Evolutionary conservation across 2,329 filamentous ascomycete genomes (phyloP).

Genomic region (Colletotrichum siamense): DNA sequence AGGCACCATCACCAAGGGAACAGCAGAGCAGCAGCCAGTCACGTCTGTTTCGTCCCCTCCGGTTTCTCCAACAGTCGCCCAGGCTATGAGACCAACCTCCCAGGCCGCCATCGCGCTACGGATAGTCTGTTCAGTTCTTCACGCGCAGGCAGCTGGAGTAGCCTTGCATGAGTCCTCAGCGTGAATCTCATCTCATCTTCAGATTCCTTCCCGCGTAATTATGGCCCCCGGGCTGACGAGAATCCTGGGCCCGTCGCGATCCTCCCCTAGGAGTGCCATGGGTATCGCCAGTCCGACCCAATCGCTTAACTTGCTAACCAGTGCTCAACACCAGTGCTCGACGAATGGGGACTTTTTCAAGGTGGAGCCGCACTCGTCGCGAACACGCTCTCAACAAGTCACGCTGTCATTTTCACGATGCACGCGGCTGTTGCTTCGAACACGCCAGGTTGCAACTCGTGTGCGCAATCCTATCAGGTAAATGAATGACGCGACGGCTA

Average conservation of each 20-base stretch:
- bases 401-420: background rate
- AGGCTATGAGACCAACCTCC: background rate
- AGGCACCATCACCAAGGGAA: constrained; percentile 15
- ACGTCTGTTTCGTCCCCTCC: background rate
- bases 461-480: background rate
- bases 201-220: background rate
- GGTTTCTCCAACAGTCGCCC: background rate
- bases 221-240: background rate
- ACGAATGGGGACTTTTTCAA: background rate
- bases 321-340: background rate
- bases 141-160: constrained; percentile 4
- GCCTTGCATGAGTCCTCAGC: constrained; percentile 14
- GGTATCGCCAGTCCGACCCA: background rate
- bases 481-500: background rate
- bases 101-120: background rate
- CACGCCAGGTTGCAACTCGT: background rate
- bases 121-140: constrained; percentile 8
- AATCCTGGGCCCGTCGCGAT: background rate
- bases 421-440: background rate
- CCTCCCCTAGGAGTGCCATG: background rate
- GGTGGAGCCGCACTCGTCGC: background rate
- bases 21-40: background rate
- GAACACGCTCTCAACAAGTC: background rate
- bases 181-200: constrained; percentile 19
- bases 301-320: background rate